phyloP scores from a whole-genome alignment of 1,284 basidiomycete genomes.

The Heterobasidion occidentale region DNA sequence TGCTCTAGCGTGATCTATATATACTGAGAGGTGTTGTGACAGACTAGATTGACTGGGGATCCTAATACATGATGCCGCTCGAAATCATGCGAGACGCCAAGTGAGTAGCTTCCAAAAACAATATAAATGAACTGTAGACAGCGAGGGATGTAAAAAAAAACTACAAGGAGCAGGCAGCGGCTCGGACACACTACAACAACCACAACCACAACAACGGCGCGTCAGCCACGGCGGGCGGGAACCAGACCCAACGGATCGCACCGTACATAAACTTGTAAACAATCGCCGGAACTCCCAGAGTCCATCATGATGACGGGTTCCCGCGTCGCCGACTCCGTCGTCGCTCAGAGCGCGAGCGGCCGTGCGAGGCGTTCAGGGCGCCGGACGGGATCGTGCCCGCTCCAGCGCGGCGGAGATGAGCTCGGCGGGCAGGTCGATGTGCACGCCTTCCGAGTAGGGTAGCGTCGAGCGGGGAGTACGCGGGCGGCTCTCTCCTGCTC shows the following conservation, averaged over 20 bases:
- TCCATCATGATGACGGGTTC: constrained; percentile 3
- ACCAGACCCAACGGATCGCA: not conserved
- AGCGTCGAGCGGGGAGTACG: constrained; percentile 80
- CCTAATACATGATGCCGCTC: constrained; percentile 3
- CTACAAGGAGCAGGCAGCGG: not conserved
- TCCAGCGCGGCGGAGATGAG: constrained; percentile 76
- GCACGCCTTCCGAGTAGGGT: constrained; percentile 73
- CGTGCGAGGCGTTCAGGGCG: constrained; percentile 38
- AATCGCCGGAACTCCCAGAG: not conserved
- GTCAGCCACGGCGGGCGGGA: not conserved
- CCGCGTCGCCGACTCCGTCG: constrained; percentile 48
- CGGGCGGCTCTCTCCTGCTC: constrained; percentile 53
- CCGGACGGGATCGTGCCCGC: constrained; percentile 51
- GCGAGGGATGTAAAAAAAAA: not conserved
- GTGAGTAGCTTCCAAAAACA: not conserved
- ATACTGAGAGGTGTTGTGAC: not conserved
- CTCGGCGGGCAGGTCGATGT: constrained; percentile 76
- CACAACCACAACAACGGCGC: not conserved
- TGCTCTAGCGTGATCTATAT: not conserved
- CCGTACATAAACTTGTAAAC: constrained; percentile 3
- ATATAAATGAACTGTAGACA: too few relatives aligned
- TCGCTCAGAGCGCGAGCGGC: constrained; percentile 42
- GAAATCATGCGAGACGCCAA: not conserved
- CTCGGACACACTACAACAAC: too few relatives aligned
- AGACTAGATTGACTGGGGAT: not conserved